phyloP scores from a whole-genome alignment of 495 filamentous ascomycete species.

The Hypoxylon crocopeplum region DNA sequence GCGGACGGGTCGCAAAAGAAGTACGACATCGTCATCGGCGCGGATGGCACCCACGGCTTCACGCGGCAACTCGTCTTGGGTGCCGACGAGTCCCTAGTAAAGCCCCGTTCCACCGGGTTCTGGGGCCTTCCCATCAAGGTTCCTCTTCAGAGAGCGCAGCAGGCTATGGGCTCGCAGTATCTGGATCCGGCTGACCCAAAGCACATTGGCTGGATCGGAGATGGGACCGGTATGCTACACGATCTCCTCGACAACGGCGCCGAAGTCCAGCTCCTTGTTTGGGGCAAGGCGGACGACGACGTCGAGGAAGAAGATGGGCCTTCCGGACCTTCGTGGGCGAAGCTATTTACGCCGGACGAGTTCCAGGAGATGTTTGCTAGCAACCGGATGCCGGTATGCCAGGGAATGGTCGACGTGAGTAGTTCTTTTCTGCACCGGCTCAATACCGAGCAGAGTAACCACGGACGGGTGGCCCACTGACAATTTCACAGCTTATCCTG shows the following conservation, averaged over 20 bases:
- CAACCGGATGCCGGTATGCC: constrained; percentile 29
- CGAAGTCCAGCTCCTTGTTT: constrained; percentile 35
- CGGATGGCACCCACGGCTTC: constrained; percentile 35
- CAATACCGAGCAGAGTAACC: background rate
- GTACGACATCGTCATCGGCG: constrained; percentile 38
- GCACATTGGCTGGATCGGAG: constrained; percentile 31
- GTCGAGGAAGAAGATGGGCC: constrained; percentile 16
- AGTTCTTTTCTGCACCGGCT: background rate
- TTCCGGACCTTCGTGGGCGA: constrained; percentile 28
- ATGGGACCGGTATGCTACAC: constrained; percentile 26
- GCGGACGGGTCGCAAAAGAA: constrained; percentile 33
- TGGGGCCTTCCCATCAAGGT: constrained; percentile 36
- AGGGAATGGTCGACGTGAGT: constrained; percentile 37
- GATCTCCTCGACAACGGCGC: constrained; percentile 28
- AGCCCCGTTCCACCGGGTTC: constrained; percentile 29
- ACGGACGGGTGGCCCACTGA: background rate
- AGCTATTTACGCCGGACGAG: constrained; percentile 39
- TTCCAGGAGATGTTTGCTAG: constrained; percentile 32
- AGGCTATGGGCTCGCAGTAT: constrained; percentile 32
- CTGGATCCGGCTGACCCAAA: constrained; percentile 29
- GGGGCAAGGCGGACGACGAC: constrained; percentile 8
- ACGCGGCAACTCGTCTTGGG: constrained; percentile 37
- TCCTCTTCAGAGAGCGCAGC: constrained; percentile 31
- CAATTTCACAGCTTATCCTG: constrained; percentile 27
- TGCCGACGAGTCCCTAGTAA: constrained; percentile 13